Conservation (phyloP, 495 filamentous ascomycete species). For the Penicillium bialowiezense region DNA sequence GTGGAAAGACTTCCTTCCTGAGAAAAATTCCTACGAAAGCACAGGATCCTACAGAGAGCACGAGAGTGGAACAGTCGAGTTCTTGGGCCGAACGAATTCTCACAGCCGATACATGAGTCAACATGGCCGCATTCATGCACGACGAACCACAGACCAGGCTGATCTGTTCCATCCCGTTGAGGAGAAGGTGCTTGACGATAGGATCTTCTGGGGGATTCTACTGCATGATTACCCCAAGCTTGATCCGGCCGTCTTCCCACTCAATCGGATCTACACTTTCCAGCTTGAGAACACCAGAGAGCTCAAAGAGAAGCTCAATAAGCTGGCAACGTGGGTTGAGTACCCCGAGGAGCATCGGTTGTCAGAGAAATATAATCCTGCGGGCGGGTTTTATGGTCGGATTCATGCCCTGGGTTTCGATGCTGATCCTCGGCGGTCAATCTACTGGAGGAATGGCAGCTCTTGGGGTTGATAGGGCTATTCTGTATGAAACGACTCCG, state of each 20-base stretch:
- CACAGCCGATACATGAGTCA: not conserved
- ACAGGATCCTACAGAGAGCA: slow-evolving; percentile 1
- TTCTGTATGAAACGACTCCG: not conserved
- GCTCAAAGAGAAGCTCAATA: slow-evolving; percentile 2
- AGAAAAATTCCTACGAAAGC: slow-evolving; percentile 15
- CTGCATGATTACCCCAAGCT: slow-evolving; percentile 4
- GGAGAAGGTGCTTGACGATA: not conserved
- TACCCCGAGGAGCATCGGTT: slow-evolving; percentile 16
- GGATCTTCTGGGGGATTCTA: slow-evolving; percentile 10
- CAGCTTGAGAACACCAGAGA: not conserved
- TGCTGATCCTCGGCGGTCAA: slow-evolving; percentile 10
- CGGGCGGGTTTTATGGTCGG: slow-evolving; percentile 20
- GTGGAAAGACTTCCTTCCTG: slow-evolving; percentile 49
- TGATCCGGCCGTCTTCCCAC: slow-evolving; percentile 12
- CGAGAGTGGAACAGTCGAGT: slow-evolving; percentile 5
- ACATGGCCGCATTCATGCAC: not conserved
- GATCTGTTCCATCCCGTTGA: slow-evolving; percentile 4
- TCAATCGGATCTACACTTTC: slow-evolving; percentile 27
- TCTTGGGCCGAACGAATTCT: slow-evolving; percentile 6
- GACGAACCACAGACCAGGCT: slow-evolving; percentile 5
- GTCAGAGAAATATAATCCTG: slow-evolving; percentile 10
- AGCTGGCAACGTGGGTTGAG: slow-evolving; percentile 8
- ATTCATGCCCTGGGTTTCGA: slow-evolving; percentile 13
- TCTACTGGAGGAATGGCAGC: slow-evolving; percentile 11
- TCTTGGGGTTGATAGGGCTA: slow-evolving; percentile 10